Evolutionary conservation across 768 basidiomycete species (phyloP), one percentile per base, ranked within the genome.

Genomic region (Pleurotus platypus): DNA sequence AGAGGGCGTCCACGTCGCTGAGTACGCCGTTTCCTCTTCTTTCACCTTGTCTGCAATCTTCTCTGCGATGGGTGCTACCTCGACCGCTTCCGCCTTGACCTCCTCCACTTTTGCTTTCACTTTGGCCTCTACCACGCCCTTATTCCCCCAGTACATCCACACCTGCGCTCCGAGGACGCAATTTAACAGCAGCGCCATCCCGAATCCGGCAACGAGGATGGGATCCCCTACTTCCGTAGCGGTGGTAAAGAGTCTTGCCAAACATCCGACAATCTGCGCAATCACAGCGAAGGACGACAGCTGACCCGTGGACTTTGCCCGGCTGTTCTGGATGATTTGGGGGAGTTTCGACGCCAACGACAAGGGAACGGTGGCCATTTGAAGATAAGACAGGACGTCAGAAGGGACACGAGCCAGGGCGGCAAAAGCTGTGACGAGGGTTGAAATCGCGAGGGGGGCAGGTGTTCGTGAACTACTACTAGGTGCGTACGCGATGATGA

Each of bases 201-300:
- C 84, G 70, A 94, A 98, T 24, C 94, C 91, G 22, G 90, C 89
- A 16, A 84, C 75, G 61, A 98, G 83, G 61, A 97, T 77, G 6
- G 68, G 62, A 70, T 98, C 97, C 50, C 86, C 84, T 57, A 97
- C 87, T 69, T 98, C 96, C 30, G 88, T 89, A 7, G 86, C 81
- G 11, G 94, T 98, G 5, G 97, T 99, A 78, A 94, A 98, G 15
- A 98, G 75, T 46, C 97, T 79, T 0, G 96, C 97, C 38, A 93
- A 75, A 70, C 94, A 97, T 20, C 97, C 96, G 1, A 78, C 80
- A 39, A 98, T 82, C 61, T 96, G 93, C 51, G 92, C 82, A 64
- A 92, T 73, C 38, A 98, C 92, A 22, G 94, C 94, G 66, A 99
- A 92, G 0, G 93, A 84, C 9, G 93, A 95, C 42, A 99, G 88